Evolutionary conservation across 1,139 yeast genomes (phyloP).

Genomic region (Suhomyces kunorum): DNA sequence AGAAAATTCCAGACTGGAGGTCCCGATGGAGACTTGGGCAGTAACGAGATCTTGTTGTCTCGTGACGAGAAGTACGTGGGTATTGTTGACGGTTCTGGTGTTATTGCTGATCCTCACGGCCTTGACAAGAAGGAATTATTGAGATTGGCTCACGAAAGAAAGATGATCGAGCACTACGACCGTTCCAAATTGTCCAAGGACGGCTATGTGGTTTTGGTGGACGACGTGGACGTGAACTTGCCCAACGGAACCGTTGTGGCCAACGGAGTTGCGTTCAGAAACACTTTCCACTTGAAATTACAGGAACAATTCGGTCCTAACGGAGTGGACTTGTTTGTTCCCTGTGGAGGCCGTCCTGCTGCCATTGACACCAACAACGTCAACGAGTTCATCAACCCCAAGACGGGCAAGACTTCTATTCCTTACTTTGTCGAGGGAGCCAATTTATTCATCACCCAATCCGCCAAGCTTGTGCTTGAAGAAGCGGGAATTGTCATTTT

Average conservation of each 20-base stretch:
- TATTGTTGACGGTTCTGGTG: conserved; percentile 95
- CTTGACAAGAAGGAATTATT: conserved; percentile 75
- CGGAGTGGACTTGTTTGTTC: conserved; percentile 81
- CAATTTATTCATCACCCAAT: conserved; percentile 89
- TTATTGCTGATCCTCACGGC: conserved; percentile 88
- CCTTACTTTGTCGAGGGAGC: conserved; percentile 98
- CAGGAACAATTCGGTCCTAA: conserved; percentile 61
- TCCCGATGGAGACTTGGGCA: conserved; percentile 97
- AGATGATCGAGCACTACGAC: conserved; percentile 74
- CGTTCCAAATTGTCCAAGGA: conserved; percentile 61
- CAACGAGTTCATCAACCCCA: conserved; percentile 64
- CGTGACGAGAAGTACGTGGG: conserved; percentile 82
- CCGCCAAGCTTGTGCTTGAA: conserved; percentile 85
- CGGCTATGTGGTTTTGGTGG: conserved; percentile 85
- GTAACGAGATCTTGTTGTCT: conserved; percentile 88
- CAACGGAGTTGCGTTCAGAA: conserved; percentile 91
- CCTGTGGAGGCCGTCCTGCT: conserved; percentile 99
- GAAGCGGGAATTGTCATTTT: conserved; percentile 82
- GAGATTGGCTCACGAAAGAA: conserved; percentile 76
- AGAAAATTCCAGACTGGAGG: conserved; percentile 96
- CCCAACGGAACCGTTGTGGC: conserved; percentile 77
- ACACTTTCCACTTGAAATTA: conserved; percentile 79
- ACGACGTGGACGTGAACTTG: conserved; percentile 74
- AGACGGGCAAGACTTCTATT: conserved; percentile 73
- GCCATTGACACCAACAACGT: conserved; percentile 91